These are phyloP conservation scores for Rubus parviflorus DNA, from an alignment of 306 rosid species.

Conservation along the genomic window DNA sequence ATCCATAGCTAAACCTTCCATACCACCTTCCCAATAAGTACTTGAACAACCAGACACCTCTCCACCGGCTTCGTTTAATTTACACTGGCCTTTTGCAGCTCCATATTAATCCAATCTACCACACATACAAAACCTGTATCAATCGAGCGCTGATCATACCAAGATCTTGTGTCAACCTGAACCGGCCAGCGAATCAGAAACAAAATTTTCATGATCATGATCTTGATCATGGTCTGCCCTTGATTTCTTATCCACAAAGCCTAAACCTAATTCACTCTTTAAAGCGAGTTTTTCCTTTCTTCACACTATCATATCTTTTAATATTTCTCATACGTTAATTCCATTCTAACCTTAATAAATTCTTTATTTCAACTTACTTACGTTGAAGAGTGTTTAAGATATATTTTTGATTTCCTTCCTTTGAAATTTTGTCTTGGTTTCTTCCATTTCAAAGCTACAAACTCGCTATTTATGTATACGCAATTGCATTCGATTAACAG, in stretches of 20 bases:
- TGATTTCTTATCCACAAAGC: constrained; percentile 36
- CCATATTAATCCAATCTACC: constrained; percentile 50
- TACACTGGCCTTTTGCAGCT: constrained; percentile 25
- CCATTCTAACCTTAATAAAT: no score
- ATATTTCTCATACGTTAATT: no score
- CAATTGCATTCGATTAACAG: no score
- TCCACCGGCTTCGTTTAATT: background rate
- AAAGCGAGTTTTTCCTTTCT: no score
- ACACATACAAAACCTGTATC: constrained; percentile 21
- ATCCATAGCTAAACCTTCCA: constrained; percentile 24
- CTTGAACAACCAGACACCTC: constrained; percentile 19
- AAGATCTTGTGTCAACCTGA: background rate
- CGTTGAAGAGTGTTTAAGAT: no score
- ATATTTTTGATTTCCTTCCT: no score
- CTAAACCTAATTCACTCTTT: constrained; percentile 25
- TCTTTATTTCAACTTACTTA: no score
- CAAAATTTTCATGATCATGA: background rate
- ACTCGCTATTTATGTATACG: no score
- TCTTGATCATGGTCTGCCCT: constrained; percentile 36
- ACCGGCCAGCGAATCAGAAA: background rate
- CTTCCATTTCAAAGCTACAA: no score
- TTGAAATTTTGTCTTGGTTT: no score
- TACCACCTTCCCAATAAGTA: constrained; percentile 29
- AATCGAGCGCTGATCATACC: constrained; percentile 7
- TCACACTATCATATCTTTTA: no score